phyloP scores from a whole-genome alignment of 352 stramenopile species.

The Globisporangium nagaii region DNA sequence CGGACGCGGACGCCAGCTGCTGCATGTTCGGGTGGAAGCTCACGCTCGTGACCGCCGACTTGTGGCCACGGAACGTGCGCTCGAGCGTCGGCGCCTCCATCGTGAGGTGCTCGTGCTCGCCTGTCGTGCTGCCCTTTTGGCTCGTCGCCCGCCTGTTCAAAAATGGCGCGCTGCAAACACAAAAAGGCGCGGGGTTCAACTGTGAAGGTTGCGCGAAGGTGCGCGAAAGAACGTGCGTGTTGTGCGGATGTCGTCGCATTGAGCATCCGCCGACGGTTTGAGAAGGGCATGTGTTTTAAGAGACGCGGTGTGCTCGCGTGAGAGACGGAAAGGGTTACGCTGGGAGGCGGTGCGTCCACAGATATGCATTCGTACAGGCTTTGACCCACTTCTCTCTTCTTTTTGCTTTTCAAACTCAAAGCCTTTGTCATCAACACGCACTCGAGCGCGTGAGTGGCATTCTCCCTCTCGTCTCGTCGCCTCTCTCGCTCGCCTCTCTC shows the following conservation, averaged over 20 bases:
- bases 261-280: no score
- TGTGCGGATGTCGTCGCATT: not conserved
- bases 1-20: slow-evolving; percentile 77
- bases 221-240: not conserved
- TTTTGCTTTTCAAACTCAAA: no score
- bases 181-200: not conserved
- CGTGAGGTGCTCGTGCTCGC: no score
- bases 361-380: not conserved
- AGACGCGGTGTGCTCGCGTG: no score
- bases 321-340: no score
- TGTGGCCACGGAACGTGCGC: slow-evolving; percentile 86
- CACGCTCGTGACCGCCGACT: slow-evolving; percentile 66
- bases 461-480: not conserved
- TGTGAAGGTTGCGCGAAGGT: slow-evolving; percentile 8
- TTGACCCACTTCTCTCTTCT: no score
- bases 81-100: slow-evolving; percentile 58
- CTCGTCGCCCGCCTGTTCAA: not conserved
- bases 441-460: not conserved
- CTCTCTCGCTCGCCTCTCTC: not conserved
- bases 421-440: not conserved
- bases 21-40: slow-evolving; percentile 83
- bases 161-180: not conserved
- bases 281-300: no score
- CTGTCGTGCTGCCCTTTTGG: not conserved
- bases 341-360: not conserved